Evolutionary conservation across 2,329 filamentous ascomycete genomes (phyloP).

Genomic region (Metarhizium album): DNA sequence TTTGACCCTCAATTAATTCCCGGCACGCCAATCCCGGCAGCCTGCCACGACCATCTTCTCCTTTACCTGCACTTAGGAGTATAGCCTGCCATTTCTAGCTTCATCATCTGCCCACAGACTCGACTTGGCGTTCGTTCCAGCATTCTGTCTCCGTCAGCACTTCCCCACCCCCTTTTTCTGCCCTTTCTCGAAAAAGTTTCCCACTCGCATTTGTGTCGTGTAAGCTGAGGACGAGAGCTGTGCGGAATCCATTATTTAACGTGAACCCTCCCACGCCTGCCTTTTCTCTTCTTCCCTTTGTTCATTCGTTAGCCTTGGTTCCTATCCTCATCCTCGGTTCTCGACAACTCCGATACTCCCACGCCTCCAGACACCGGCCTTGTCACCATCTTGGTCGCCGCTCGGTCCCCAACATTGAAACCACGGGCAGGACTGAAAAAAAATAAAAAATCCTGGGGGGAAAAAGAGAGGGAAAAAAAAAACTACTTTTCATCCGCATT

Average conservation of each 20-base stretch:
- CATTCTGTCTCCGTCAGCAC: neutral
- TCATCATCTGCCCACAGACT: slow-evolving; percentile 3
- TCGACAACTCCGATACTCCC: too few species aligned
- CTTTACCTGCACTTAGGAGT: slow-evolving; percentile 14
- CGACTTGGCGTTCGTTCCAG: neutral
- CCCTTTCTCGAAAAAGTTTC: too few species aligned
- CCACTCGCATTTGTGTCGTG: neutral
- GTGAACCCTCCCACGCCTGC: neutral
- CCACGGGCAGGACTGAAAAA: slow-evolving; percentile 1
- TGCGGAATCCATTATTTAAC: neutral
- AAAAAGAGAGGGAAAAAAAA: neutral
- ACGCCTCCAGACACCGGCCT: neutral
- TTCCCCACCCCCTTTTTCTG: neutral
- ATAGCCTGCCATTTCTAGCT: slow-evolving; percentile 8
- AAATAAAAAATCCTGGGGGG: slow-evolving; percentile 1
- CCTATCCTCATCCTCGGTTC: neutral
- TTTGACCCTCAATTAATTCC: neutral
- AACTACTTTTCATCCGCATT: neutral
- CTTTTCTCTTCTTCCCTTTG: slow-evolving; percentile 2
- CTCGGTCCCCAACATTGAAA: neutral
- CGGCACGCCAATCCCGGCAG: slow-evolving; percentile 2
- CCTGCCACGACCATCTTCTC: slow-evolving; percentile 5
- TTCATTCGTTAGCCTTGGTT: neutral
- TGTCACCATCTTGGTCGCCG: neutral
- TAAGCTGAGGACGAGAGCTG: neutral